Evolutionary conservation across 441 rosid species (phyloP).

Genomic region (Iberis amara): DNA sequence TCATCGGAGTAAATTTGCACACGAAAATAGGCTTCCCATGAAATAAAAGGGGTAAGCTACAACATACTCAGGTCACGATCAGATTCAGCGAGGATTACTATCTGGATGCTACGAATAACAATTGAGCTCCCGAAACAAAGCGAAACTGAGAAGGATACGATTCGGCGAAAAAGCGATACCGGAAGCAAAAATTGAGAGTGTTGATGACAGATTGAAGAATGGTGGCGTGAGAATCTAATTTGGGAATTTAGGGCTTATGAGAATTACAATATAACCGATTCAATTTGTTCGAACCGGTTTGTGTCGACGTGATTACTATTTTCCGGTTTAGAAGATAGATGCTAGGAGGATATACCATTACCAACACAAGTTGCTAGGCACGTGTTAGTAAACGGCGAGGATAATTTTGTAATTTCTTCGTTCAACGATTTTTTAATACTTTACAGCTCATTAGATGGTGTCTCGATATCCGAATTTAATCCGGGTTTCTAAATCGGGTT

Average conservation of each 20-base stretch:
- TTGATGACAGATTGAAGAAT: not conserved
- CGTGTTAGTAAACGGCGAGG: conserved; percentile 27
- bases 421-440: not conserved
- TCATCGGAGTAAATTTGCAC: not conserved
- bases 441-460: conserved; percentile 31
- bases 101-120: not conserved
- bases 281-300: conserved; percentile 18
- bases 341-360: conserved; percentile 11
- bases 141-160: not conserved
- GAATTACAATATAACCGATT: conserved; percentile 20
- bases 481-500: conserved; percentile 46
- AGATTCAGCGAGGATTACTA: not conserved
- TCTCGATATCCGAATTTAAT: conserved; percentile 38
- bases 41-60: conserved; percentile 1
- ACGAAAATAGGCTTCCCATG: not conserved
- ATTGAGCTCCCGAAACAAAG: conserved; percentile 3
- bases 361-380: conserved; percentile 26
- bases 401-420: conserved; percentile 8
- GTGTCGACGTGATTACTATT: not conserved
- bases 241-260: conserved; percentile 28
- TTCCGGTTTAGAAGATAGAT: conserved; percentile 20
- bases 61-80: conserved; percentile 19
- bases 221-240: conserved; percentile 18
- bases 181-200: too few species aligned
- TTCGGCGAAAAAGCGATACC: not conserved